A percentile compares a stretch with the other conserved stretches of the same genome.
phyloP scores from a whole-genome alignment of 1,284 basidiomycete species.

The Apiotrichum mycotoxinovorans region DNA sequence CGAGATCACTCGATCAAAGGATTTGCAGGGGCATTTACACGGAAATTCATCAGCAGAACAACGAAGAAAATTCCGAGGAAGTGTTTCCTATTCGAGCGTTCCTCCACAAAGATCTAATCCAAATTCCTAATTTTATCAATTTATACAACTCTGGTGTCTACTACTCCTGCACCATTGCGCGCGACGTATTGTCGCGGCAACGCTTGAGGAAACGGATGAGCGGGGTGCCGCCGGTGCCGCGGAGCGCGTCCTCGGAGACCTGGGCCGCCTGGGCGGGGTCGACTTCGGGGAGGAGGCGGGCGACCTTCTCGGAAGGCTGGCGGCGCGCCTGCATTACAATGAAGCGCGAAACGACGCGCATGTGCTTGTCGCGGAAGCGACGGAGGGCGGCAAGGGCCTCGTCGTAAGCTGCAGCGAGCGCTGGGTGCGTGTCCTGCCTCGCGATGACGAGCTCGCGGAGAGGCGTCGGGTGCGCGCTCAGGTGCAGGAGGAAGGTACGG shows the following conservation, averaged over 20 bases:
- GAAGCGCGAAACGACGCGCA: conserved; percentile 79
- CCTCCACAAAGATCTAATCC: too few species aligned
- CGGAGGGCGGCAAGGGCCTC: conserved; percentile 68
- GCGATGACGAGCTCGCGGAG: conserved; percentile 51
- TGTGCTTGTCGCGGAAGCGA: conserved; percentile 78
- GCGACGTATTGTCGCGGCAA: conserved; percentile 69
- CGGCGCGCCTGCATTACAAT: conserved; percentile 65
- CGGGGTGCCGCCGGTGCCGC: conserved; percentile 83
- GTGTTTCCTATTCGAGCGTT: too few species aligned
- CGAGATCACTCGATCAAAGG: too few species aligned
- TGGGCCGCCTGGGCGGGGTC: conserved; percentile 9
- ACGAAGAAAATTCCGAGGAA: too few species aligned
- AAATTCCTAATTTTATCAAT: background rate
- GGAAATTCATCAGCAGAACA: too few species aligned
- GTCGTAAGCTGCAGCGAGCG: conserved; percentile 66
- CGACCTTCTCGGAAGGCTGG: conserved; percentile 36
- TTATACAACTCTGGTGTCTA: background rate
- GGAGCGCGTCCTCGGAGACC: conserved; percentile 54
- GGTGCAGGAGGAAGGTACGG: conserved; percentile 78
- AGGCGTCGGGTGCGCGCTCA: conserved; percentile 62
- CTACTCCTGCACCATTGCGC: conserved; percentile 53
- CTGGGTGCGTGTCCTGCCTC: conserved; percentile 38
- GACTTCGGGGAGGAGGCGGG: conserved; percentile 21
- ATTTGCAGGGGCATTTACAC: too few species aligned
- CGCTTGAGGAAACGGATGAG: conserved; percentile 76